Base-by-base conservation (phyloP, 768 basidiomycete genomes). In the Boletus rubroflammeus region DNA sequence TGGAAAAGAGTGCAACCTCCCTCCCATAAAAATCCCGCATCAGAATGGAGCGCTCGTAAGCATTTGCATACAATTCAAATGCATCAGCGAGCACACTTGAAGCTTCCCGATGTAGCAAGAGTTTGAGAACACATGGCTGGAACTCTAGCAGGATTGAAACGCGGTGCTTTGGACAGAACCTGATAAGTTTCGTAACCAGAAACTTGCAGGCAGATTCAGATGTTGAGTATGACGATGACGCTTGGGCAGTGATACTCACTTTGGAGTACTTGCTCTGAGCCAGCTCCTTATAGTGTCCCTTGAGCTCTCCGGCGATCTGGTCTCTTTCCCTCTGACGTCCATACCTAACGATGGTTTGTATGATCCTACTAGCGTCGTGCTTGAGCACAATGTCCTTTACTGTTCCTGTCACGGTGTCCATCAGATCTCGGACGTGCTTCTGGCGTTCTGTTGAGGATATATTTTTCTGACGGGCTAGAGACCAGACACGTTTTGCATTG, bases 231-330 rank as follows among this genome's bases (percentile, higher is more conserved):
- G 40, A 46, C 3, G 50, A 34, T 34, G 34, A 58, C 7, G 31
- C 3, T 28, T n/a, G 11, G 32, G n/a, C n/a, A 8, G 11, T 26
- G 44, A 39, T 14, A 29, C 75, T 47, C 54, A 88, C 92, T 78
- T 93, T 96, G 35, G 92, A 93, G 67, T 97, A 97, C 72, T 88
- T 93, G 64, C 83, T 89, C 70, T 91, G 88, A 36, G 86, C 85
- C 50, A 96, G 77, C 39, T 84, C 84, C 65, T 77, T 81, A 65
- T 85, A 96, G 51, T 79, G 78, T 1, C 93, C 93, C 66, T 90
- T 86, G 45, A 97, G 77, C 72, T 97, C 94, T 10, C 70, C 71
- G 0, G 92, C 94, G 45, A 97, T 80, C 66, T 91, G 86, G 39
- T 90, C 82, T 42, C 93, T 72, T 69, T 95, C 88, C 46, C 67